Conservation (phyloP, 257 asterid species). For the Cynanchum wilfordii region DNA sequence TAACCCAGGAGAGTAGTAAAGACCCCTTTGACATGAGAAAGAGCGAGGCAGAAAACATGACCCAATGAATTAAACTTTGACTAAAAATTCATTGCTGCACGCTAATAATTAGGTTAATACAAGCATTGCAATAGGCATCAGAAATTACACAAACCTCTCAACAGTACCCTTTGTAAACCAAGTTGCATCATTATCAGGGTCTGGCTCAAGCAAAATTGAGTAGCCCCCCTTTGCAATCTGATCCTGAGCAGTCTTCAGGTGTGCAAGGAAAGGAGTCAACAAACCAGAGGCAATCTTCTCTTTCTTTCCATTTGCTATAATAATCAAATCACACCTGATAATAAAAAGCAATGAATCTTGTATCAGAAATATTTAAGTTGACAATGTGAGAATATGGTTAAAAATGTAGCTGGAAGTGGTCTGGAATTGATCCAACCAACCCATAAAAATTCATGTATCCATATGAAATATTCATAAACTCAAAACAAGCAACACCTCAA, state of each 20-base stretch:
- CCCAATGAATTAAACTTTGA: neutral
- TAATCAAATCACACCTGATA: conserved; percentile 64
- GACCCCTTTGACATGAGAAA: neutral
- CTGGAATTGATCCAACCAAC: neutral
- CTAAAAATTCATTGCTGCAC: neutral
- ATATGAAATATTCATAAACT: neutral
- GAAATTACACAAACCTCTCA: conserved; percentile 61
- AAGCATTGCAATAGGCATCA: neutral
- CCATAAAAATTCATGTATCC: neutral
- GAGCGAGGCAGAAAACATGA: neutral
- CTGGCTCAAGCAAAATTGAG: conserved; percentile 76
- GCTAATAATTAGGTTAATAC: neutral
- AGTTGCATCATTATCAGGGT: conserved; percentile 39
- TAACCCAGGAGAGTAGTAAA: neutral
- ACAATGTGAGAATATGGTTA: neutral
- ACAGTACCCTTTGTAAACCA: conserved; percentile 97
- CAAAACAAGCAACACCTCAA: neutral
- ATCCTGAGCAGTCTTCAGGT: conserved; percentile 83
- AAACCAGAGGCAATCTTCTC: conserved; percentile 95
- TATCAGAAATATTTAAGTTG: conserved; percentile 2
- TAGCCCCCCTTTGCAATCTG: conserved; percentile 89
- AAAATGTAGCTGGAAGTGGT: neutral
- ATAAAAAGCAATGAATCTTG: conserved; percentile 9
- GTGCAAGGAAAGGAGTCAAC: conserved; percentile 87
- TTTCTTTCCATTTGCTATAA: conserved; percentile 76